Conservation (phyloP, 768 basidiomycete genomes). For the Asterophora parasitica region DNA sequence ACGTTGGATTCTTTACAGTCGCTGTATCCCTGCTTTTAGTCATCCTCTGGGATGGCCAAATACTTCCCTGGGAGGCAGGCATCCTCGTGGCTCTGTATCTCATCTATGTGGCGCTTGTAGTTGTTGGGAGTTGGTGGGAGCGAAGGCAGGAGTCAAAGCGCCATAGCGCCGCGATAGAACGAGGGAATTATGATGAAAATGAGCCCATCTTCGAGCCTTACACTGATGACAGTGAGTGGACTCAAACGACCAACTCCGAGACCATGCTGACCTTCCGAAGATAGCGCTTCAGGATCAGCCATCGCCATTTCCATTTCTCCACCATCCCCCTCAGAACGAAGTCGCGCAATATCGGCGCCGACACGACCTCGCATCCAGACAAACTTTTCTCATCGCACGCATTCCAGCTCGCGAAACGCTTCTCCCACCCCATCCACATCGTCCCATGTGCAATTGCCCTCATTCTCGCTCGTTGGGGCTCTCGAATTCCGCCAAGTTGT, state of each 20-base stretch:
- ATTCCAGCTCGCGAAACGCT: conserved; percentile 37
- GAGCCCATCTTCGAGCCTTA: conserved; percentile 45
- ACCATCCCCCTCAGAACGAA: conserved; percentile 26
- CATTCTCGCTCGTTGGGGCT: conserved; percentile 90
- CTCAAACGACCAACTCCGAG: not conserved
- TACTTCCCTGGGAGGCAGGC: conserved; percentile 69
- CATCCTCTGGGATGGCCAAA: conserved; percentile 72
- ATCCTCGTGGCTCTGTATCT: conserved; percentile 70
- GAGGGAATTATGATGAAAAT: conserved; percentile 57
- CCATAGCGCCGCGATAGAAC: conserved; percentile 44
- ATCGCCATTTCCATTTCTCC: conserved; percentile 21
- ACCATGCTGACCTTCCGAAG: not conserved
- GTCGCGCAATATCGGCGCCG: conserved; percentile 38
- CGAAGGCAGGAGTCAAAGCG: conserved; percentile 45
- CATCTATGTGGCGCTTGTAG: conserved; percentile 72
- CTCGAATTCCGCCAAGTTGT: conserved; percentile 95
- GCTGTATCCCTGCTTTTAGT: conserved; percentile 73
- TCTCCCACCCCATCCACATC: conserved; percentile 39
- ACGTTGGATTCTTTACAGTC: conserved; percentile 90
- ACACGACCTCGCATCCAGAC: conserved; percentile 33
- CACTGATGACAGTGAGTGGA: conserved; percentile 53
- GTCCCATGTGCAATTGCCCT: conserved; percentile 55
- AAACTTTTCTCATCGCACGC: conserved; percentile 33
- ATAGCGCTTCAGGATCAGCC: conserved; percentile 11
- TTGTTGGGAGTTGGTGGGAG: conserved; percentile 75